phyloP scores from a whole-genome alignment of 345 rosid genomes.

The Citrus medica region DNA sequence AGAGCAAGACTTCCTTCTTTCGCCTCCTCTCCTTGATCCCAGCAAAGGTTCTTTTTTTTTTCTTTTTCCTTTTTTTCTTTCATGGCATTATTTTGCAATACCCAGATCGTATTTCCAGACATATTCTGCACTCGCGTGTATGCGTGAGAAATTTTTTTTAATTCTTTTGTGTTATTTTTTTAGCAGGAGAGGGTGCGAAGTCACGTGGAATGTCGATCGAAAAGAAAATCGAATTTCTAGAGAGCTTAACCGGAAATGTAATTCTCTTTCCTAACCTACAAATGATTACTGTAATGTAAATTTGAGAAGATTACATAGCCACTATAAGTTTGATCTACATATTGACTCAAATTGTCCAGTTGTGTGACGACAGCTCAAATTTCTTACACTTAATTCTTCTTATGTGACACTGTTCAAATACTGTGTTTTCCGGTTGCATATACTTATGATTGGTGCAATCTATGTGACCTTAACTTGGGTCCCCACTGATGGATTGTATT shows the following conservation, averaged over 20 bases:
- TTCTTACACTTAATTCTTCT: neutral
- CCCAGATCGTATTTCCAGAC: neutral
- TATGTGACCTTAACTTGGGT: neutral
- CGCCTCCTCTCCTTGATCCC: constrained; percentile 45
- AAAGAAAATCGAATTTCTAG: constrained; percentile 89
- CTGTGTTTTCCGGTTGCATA: neutral
- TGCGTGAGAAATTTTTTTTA: neutral
- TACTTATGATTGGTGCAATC: neutral
- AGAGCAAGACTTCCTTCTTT: constrained; percentile 42
- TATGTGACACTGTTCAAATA: neutral
- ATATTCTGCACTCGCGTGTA: neutral
- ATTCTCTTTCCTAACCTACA: constrained; percentile 8
- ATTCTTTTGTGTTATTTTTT: neutral
- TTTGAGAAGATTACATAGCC: neutral
- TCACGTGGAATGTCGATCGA: constrained; percentile 71
- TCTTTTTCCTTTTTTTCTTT: neutral
- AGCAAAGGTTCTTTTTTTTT: constrained; percentile 33
- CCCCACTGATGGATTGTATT: neutral
- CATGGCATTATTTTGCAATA: neutral
- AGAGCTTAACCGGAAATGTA: constrained; percentile 79
- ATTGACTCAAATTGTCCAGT: neutral
- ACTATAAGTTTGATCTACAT: neutral
- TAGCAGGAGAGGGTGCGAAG: constrained; percentile 49
- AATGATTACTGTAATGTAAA: neutral
- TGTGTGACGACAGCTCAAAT: neutral